Evolutionary conservation across 192 early-diverging fungal species (phyloP).

Genomic region (Coemansia sp.): DNA sequence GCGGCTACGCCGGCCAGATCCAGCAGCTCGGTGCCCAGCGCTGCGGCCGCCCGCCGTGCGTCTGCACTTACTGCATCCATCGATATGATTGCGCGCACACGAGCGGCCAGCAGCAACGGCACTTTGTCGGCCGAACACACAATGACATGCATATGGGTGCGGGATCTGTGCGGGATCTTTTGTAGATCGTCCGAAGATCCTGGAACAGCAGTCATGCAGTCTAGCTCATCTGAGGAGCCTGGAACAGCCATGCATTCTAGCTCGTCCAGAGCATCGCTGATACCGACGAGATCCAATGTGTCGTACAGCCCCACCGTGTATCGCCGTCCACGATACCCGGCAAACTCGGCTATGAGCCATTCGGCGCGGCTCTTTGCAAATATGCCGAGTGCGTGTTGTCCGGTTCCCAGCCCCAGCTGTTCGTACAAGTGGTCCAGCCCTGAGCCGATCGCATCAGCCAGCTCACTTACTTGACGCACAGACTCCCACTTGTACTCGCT

Average conservation of each 20-base stretch:
- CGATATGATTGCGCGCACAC: constrained; percentile 66
- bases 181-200: too few relatives aligned
- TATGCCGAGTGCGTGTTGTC: constrained; percentile 56
- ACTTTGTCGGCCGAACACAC: constrained; percentile 61
- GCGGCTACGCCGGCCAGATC: constrained; percentile 57
- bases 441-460: constrained; percentile 61
- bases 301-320: constrained; percentile 80
- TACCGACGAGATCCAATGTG: constrained; percentile 79
- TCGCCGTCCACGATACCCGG: constrained; percentile 56
- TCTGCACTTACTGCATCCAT: constrained; percentile 61
- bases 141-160: constrained; percentile 38
- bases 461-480: constrained; percentile 59
- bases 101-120: constrained; percentile 55
- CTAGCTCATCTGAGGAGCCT: too few relatives aligned
- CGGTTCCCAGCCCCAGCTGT: constrained; percentile 17
- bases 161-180: background rate
- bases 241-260: constrained; percentile 1
- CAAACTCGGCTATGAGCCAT: constrained; percentile 68
- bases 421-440: constrained; percentile 63
- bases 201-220: too few relatives aligned
- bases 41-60: constrained; percentile 42
- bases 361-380: constrained; percentile 72
- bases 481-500: constrained; percentile 67
- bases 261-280: constrained; percentile 75
- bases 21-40: constrained; percentile 57